Percentiles rank a stretch among this genome's conserved stretches.
Evolutionary conservation across 192 early-diverging fungal genomes (phyloP).

Genomic region (Coemansia sp.): DNA sequence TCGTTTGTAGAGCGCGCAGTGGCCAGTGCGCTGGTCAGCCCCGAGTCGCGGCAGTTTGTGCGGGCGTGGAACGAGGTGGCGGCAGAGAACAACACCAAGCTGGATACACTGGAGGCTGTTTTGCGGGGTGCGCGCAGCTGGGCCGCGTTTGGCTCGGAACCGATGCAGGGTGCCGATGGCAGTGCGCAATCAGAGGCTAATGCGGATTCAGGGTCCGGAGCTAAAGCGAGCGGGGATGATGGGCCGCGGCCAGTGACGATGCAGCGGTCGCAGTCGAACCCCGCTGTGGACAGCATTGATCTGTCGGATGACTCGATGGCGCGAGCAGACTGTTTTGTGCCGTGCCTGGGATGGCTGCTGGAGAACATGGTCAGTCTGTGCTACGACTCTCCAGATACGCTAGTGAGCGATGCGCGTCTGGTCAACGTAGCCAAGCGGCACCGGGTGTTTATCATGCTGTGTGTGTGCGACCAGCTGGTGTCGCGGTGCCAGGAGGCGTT

Average conservation of each 20-base stretch:
- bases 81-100: slow-evolving; percentile 46
- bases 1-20: slow-evolving; percentile 72
- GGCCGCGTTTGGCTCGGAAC: slow-evolving; percentile 29
- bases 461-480: slow-evolving; percentile 54
- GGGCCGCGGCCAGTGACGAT: slow-evolving; percentile 10
- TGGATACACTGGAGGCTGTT: slow-evolving; percentile 60
- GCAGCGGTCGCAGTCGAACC: slow-evolving; percentile 43
- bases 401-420: slow-evolving; percentile 57
- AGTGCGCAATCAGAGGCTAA: not conserved
- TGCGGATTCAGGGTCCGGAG: not conserved
- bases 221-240: not conserved
- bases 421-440: slow-evolving; percentile 71
- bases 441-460: slow-evolving; percentile 62
- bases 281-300: slow-evolving; percentile 23
- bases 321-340: slow-evolving; percentile 56
- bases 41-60: slow-evolving; percentile 65
- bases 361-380: slow-evolving; percentile 71
- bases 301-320: slow-evolving; percentile 39
- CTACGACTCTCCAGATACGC: slow-evolving; percentile 61
- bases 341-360: slow-evolving; percentile 72
- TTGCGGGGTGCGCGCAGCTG: slow-evolving; percentile 51
- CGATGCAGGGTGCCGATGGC: slow-evolving; percentile 9
- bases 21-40: slow-evolving; percentile 67
- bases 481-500: slow-evolving; percentile 53
- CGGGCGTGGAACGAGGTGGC: slow-evolving; percentile 67